These are phyloP conservation scores for Ehretia macrophylla DNA, from an alignment of 257 asterid species.

Conservation along the genomic window DNA sequence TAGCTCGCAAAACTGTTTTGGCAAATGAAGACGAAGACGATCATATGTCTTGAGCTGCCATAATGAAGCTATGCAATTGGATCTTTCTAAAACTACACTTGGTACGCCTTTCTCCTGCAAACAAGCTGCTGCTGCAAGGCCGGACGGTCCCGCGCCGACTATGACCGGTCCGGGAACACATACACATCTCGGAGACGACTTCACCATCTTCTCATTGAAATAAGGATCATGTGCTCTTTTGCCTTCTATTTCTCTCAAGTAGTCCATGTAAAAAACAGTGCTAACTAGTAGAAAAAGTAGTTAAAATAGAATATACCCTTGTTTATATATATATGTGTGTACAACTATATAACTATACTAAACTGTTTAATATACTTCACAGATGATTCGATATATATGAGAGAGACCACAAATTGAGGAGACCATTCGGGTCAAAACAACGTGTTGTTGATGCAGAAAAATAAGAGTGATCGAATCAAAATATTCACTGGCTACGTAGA, in stretches of 20 bases:
- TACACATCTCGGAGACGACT: constrained; percentile 15
- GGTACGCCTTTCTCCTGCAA: constrained; percentile 41
- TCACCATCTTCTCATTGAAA: constrained; percentile 1
- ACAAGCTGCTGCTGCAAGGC: constrained; percentile 70
- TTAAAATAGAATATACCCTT: background rate
- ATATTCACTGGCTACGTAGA: too few species aligned
- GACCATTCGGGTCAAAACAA: constrained; percentile 21
- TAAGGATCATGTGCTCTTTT: constrained; percentile 45
- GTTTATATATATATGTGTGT: background rate
- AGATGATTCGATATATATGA: constrained; percentile 7
- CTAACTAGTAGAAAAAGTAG: background rate
- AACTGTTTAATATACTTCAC: constrained; percentile 8
- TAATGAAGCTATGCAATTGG: constrained; percentile 60
- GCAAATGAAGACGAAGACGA: constrained; percentile 63
- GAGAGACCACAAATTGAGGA: constrained; percentile 19
- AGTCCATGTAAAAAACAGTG: constrained; percentile 12
- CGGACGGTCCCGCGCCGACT: constrained; percentile 74
- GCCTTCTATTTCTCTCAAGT: constrained; percentile 42
- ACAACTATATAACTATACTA: background rate
- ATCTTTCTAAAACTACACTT: constrained; percentile 52
- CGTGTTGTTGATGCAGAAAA: constrained; percentile 9
- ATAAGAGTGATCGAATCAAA: background rate
- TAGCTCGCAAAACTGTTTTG: constrained; percentile 66
- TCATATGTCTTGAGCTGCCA: constrained; percentile 76
- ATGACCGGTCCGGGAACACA: constrained; percentile 52